Evolutionary conservation across 208 protist species (phyloP), one percentile per base, ranked within the genome.

Genomic region (Trypanosoma congolense): DNA sequence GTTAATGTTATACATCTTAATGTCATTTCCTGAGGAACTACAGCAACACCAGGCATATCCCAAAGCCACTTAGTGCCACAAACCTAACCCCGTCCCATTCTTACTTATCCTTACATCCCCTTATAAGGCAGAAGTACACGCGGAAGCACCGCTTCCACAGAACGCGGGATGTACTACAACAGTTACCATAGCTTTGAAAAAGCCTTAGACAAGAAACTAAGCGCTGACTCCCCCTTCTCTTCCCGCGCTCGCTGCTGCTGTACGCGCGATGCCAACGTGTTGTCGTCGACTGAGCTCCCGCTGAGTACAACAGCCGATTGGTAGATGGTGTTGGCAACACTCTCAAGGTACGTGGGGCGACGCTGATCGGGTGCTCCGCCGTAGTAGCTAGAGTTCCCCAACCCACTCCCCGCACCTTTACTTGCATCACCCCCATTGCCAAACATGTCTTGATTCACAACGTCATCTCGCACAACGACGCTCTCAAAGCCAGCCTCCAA

Each of bases 131-230:
- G 10, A 40, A 40, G 10, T 40, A 40, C 35, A 40, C 35, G 14
- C 35, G 10, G 35, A 40, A n/a, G n/a, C 35, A 40, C 35, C 35
- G 14, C 35, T 40, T 40, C 35, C 14, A n/a, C n/a, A n/a, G n/a
- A n/a, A n/a, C n/a, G n/a, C n/a, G n/a, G n/a, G n/a, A n/a, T n/a
- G n/a, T n/a, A n/a, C n/a, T n/a, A n/a, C n/a, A n/a, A n/a, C n/a
- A 43, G 19, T 65, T 73, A 92, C 76, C 80, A 92, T 81, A 80
- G 89, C 5, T 75, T 75, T 12, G 79, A 65, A 26, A 92, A 70
- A 8, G 65, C 64, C 25, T 78, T 75, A n/a, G 68, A 69, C 3
- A 87, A 38, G 3, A 74, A 64, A 19, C 77, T 71, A 0, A 79
- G 70, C 12, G 55, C 61, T 5, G 56, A 61, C 10, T 26, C 44